Conservation (phyloP, 2,329 filamentous ascomycete genomes). For the Penicillium expansum region DNA sequence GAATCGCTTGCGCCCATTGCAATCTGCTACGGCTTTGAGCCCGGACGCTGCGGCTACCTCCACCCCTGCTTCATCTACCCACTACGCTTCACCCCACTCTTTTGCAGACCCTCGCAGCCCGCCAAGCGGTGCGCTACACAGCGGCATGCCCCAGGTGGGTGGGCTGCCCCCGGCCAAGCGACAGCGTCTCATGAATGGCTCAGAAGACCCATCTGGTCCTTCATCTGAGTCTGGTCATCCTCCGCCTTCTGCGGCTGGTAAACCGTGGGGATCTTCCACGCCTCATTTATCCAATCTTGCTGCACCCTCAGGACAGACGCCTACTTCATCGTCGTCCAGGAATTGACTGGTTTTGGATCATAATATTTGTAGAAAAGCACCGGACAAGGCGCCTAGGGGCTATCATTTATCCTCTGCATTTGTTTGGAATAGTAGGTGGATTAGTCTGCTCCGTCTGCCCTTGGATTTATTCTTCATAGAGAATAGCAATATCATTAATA, state of each 20-base stretch:
- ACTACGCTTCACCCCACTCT: constrained; percentile 33
- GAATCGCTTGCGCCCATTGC: constrained; percentile 24
- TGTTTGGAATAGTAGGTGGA: neutral
- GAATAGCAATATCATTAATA: neutral
- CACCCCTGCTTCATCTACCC: constrained; percentile 28
- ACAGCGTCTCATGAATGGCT: constrained; percentile 38
- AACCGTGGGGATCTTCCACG: constrained; percentile 20
- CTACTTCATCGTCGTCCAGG: constrained; percentile 17
- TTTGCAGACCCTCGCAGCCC: constrained; percentile 27
- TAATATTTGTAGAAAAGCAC: neutral
- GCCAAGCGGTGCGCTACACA: constrained; percentile 9
- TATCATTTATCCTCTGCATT: neutral
- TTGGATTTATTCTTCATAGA: neutral
- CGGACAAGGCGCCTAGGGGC: too few relatives aligned
- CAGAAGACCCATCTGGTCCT: constrained; percentile 14
- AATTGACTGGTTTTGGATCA: neutral
- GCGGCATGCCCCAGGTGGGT: constrained; percentile 11
- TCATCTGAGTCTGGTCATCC: constrained; percentile 9
- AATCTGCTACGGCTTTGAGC: constrained; percentile 23
- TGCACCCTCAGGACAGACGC: constrained; percentile 24
- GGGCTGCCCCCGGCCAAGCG: constrained; percentile 32
- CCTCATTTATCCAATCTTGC: constrained; percentile 27
- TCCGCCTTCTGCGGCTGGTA: constrained; percentile 6
- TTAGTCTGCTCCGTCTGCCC: neutral
- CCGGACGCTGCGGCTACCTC: constrained; percentile 28